These are phyloP conservation scores for Talaromyces proteolyticus DNA, from an alignment of 495 filamentous ascomycete species.

Conservation along the genomic window DNA sequence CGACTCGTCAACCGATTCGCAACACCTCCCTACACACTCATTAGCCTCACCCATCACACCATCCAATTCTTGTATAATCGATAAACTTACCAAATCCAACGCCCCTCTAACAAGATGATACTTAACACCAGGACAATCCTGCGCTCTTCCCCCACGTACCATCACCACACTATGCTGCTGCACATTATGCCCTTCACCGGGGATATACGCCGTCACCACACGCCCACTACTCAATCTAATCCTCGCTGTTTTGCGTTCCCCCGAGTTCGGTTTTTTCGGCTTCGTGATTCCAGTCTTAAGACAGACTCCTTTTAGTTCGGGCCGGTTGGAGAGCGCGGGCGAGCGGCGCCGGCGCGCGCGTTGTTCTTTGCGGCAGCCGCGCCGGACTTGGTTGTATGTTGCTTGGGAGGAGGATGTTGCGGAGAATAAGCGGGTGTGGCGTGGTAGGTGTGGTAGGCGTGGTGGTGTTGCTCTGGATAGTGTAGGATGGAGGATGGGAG, in stretches of 20 bases:
- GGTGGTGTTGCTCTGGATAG: neutral
- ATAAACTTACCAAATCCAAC: conserved; percentile 77
- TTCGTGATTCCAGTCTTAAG: conserved; percentile 85
- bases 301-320: conserved; percentile 91
- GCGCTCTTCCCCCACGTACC: conserved; percentile 80
- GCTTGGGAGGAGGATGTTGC: conserved; percentile 32
- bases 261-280: conserved; percentile 98
- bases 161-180: conserved; percentile 97
- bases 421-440: conserved; percentile 32
- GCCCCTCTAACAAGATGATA: conserved; percentile 90
- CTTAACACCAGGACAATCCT: conserved; percentile 98
- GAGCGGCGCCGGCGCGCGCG: conserved; percentile 76
- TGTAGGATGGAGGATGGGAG: conserved; percentile 1
- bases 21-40: conserved; percentile 71
- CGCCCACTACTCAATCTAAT: conserved; percentile 83
- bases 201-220: conserved; percentile 85
- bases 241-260: conserved; percentile 85
- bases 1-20: conserved; percentile 72
- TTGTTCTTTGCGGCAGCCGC: conserved; percentile 71
- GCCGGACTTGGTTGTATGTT: conserved; percentile 51
- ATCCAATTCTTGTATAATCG: too few relatives aligned
- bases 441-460: neutral
- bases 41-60: conserved; percentile 4
- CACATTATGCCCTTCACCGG: conserved; percentile 96
- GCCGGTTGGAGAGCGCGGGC: conserved; percentile 70